Evolutionary conservation across 176 grass and related monocot species (phyloP).

Genomic region (Cenchrus fungigraminus): DNA sequence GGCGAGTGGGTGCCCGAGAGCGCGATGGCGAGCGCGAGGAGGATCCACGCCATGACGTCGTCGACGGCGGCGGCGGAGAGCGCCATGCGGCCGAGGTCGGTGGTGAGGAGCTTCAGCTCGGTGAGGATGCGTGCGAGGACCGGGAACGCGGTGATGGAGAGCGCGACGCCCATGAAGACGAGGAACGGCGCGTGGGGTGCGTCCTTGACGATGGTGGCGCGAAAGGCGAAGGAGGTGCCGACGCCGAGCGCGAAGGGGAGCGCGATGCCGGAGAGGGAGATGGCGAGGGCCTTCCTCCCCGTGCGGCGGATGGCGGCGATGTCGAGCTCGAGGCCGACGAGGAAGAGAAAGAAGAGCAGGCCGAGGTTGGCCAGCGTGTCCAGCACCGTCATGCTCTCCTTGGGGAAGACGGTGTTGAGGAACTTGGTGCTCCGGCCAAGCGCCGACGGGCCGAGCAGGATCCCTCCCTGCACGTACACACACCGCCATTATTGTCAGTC

Average conservation of each 20-base stretch:
- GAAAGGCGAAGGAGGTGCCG: constrained; percentile 59
- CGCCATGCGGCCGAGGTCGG: constrained; percentile 69
- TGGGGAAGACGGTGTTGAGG: constrained; percentile 60
- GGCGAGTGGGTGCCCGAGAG: constrained; percentile 61
- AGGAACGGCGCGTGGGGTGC: constrained; percentile 45
- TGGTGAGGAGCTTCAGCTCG: constrained; percentile 78
- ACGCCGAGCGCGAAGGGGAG: constrained; percentile 66
- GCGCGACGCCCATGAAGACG: constrained; percentile 85
- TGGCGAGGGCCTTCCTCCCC: constrained; percentile 57
- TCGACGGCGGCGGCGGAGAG: constrained; percentile 74
- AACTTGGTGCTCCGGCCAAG: constrained; percentile 79
- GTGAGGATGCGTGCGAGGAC: constrained; percentile 77
- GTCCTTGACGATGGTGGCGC: constrained; percentile 59
- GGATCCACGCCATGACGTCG: constrained; percentile 71
- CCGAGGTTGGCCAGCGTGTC: constrained; percentile 80
- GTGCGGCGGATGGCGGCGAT: constrained; percentile 68
- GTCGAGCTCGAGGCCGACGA: constrained; percentile 81
- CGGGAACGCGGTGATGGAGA: constrained; percentile 84
- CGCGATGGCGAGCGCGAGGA: constrained; percentile 68
- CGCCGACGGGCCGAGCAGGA: constrained; percentile 74
- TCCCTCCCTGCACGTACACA: constrained; percentile 58
- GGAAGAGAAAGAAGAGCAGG: constrained; percentile 85
- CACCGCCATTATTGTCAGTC: not conserved
- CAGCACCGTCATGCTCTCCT: constrained; percentile 64
- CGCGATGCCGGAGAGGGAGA: constrained; percentile 60